phyloP scores from a whole-genome alignment of 768 basidiomycete species.

The Sarcodon aspratus region DNA sequence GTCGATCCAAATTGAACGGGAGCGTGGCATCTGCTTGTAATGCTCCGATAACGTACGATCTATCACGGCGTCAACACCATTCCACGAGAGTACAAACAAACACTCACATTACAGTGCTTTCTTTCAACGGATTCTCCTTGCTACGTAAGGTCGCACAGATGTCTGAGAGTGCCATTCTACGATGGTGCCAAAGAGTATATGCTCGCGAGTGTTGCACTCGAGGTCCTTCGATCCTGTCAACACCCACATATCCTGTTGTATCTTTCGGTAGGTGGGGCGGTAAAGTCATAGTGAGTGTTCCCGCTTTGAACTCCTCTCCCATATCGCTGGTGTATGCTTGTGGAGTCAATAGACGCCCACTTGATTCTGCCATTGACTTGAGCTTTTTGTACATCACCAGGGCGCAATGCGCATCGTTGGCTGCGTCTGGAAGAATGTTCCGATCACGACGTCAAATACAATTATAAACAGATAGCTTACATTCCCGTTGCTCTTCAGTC shows the following conservation, averaged over 20 bases:
- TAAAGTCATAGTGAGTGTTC: not conserved
- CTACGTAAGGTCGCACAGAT: constrained; percentile 28
- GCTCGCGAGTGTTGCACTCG: constrained; percentile 29
- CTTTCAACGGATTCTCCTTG: constrained; percentile 28
- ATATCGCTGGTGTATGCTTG: constrained; percentile 18
- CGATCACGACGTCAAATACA: not conserved
- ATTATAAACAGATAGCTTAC: constrained; percentile 12
- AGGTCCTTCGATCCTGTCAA: constrained; percentile 2
- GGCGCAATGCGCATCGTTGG: constrained; percentile 38
- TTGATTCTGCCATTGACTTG: constrained; percentile 17
- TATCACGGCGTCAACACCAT: constrained; percentile 7
- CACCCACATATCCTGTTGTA: not conserved
- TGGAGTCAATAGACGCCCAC: constrained; percentile 8
- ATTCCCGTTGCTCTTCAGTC: constrained; percentile 24
- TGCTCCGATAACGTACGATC: constrained; percentile 32
- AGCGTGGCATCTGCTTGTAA: constrained; percentile 26
- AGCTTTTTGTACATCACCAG: constrained; percentile 31
- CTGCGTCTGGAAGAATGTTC: constrained; percentile 26
- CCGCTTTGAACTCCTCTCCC: constrained; percentile 4
- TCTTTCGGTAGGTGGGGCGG: not conserved
- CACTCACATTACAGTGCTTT: constrained; percentile 36
- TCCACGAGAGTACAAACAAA: not conserved
- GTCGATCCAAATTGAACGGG: constrained; percentile 21
- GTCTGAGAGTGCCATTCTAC: constrained; percentile 20
- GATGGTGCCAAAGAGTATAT: constrained; percentile 32